Conservation (phyloP, 306 rosid genomes). For the Vachellia pachyceras region DNA sequence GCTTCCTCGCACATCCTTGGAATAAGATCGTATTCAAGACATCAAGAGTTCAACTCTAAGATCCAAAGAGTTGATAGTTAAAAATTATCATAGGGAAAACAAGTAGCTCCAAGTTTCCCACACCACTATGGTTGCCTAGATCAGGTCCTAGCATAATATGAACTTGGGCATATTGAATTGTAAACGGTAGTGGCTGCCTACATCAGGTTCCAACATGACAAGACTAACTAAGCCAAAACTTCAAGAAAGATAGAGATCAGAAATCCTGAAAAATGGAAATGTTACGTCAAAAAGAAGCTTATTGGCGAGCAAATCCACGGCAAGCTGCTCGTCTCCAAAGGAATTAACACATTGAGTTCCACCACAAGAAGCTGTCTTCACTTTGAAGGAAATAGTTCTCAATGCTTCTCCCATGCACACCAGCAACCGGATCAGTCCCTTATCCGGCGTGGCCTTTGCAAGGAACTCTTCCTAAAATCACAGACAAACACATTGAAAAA, state of each 20-base stretch:
- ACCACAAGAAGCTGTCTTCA: conserved; percentile 97
- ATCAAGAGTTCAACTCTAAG: not conserved
- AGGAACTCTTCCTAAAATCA: conserved; percentile 83
- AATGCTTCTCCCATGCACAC: conserved; percentile 92
- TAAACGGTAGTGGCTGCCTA: not conserved
- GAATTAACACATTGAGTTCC: conserved; percentile 98
- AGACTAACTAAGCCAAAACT: not conserved
- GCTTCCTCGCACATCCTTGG: conserved; percentile 27
- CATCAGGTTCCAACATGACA: conserved; percentile 6
- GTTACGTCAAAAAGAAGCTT: conserved; percentile 89
- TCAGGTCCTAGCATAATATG: conserved; percentile 14
- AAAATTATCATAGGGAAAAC: not conserved
- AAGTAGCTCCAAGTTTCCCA: not conserved
- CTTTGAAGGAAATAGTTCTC: conserved; percentile 93
- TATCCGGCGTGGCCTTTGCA: conserved; percentile 84
- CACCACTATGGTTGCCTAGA: conserved; percentile 6
- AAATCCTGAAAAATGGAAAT: not conserved
- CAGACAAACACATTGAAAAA: conserved; percentile 19
- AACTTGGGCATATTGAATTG: conserved; percentile 13
- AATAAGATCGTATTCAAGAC: conserved; percentile 9
- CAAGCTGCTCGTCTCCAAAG: conserved; percentile 98
- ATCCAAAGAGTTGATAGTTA: not conserved
- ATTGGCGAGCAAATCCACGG: conserved; percentile 94
- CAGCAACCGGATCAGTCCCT: conserved; percentile 83
- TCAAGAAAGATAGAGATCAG: not conserved